Percentiles rank a stretch among this genome's conserved stretches.
Evolutionary conservation across 2,329 filamentous ascomycete genomes (phyloP).

Genomic region (Harringtonia lauricola): DNA sequence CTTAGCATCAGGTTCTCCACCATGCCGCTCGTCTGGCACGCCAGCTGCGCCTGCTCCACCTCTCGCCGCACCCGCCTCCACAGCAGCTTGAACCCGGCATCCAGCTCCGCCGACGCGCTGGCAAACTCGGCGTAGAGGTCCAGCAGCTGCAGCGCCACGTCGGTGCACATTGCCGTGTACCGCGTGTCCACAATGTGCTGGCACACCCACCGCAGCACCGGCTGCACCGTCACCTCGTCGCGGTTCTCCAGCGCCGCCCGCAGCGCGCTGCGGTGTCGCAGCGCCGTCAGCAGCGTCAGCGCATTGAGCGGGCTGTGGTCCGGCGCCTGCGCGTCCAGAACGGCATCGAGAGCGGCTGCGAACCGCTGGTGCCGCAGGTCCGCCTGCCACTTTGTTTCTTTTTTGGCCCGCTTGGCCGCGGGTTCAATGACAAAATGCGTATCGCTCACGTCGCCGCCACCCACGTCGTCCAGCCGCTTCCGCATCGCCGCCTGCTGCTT

Average conservation of each 20-base stretch:
- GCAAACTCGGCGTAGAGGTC: slow-evolving; percentile 81
- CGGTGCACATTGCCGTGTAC: slow-evolving; percentile 69
- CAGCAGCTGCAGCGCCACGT: slow-evolving; percentile 70
- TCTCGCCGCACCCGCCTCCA: slow-evolving; percentile 62
- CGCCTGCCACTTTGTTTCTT: slow-evolving; percentile 64
- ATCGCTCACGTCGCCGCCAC: slow-evolving; percentile 75
- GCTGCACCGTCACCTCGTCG: slow-evolving; percentile 71
- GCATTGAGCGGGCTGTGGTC: slow-evolving; percentile 50
- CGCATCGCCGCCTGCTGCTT: slow-evolving; percentile 41
- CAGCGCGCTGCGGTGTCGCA: slow-evolving; percentile 80
- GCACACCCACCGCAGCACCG: slow-evolving; percentile 73
- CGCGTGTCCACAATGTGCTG: slow-evolving; percentile 74
- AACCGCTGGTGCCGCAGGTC: slow-evolving; percentile 73
- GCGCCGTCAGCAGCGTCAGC: slow-evolving; percentile 69
- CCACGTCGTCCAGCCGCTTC: slow-evolving; percentile 48
- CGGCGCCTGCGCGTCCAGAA: slow-evolving; percentile 43
- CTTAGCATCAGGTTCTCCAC: slow-evolving; percentile 57
- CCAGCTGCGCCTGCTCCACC: slow-evolving; percentile 74
- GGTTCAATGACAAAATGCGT: slow-evolving; percentile 77
- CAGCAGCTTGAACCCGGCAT: slow-evolving; percentile 56
- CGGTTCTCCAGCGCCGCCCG: slow-evolving; percentile 69
- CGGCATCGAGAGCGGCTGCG: slow-evolving; percentile 65
- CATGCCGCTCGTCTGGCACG: slow-evolving; percentile 78
- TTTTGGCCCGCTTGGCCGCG: slow-evolving; percentile 35
- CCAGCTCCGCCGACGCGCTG: slow-evolving; percentile 61